phyloP scores from a whole-genome alignment of 768 basidiomycete species.

The Scleroderma citrinum region DNA sequence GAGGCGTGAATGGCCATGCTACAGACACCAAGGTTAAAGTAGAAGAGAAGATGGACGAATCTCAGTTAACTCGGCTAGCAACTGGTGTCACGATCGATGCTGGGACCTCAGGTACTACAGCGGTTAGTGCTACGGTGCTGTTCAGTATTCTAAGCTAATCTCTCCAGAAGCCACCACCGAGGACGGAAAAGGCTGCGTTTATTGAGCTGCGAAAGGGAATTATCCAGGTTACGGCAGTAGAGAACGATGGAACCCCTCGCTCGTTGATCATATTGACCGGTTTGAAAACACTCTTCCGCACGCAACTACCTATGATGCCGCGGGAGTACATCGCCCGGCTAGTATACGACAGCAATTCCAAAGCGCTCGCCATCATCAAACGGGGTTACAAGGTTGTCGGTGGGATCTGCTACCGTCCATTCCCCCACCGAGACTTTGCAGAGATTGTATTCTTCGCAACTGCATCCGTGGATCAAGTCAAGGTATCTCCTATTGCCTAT shows the following conservation, averaged over 20 bases:
- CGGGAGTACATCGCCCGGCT: slow-evolving; percentile 96
- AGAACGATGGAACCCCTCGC: slow-evolving; percentile 71
- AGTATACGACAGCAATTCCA: slow-evolving; percentile 91
- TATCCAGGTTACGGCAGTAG: slow-evolving; percentile 78
- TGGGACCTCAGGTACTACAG: slow-evolving; percentile 38
- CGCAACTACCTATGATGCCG: slow-evolving; percentile 98
- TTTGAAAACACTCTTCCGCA: slow-evolving; percentile 95
- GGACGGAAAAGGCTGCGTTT: slow-evolving; percentile 71
- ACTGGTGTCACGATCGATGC: slow-evolving; percentile 79
- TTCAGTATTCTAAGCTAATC: slow-evolving; percentile 1
- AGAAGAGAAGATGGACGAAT: slow-evolving; percentile 77
- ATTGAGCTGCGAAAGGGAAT: slow-evolving; percentile 77
- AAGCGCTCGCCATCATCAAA: slow-evolving; percentile 90
- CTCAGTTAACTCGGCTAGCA: slow-evolving; percentile 68
- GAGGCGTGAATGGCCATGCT: slow-evolving; percentile 41
- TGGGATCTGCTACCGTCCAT: slow-evolving; percentile 95
- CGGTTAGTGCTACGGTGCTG: slow-evolving; percentile 33
- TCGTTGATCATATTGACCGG: slow-evolving; percentile 86
- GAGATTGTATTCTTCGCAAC: slow-evolving; percentile 99
- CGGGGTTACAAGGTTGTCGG: slow-evolving; percentile 93
- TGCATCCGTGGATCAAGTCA: slow-evolving; percentile 93
- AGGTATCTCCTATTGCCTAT: slow-evolving; percentile 45
- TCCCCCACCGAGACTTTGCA: slow-evolving; percentile 90
- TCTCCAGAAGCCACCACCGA: slow-evolving; percentile 42
- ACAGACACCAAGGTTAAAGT: slow-evolving; percentile 54